Conservation (phyloP, 176 grass and related monocot species). For the Eleusine coracana region DNA sequence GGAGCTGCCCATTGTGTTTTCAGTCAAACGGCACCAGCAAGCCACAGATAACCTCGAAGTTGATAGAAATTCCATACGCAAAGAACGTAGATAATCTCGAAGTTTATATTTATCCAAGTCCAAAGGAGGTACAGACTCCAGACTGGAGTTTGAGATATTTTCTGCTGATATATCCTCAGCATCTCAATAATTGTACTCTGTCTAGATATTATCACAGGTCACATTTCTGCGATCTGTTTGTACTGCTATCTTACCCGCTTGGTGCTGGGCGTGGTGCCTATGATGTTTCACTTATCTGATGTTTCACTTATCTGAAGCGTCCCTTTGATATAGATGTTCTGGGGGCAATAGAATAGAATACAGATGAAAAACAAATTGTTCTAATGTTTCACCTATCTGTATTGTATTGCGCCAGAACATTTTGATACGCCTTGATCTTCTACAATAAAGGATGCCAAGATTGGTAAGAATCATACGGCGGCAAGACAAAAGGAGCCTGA, state of each 20-base stretch:
- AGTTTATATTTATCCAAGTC: conserved; percentile 20
- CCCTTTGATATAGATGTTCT: neutral
- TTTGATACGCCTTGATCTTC: neutral
- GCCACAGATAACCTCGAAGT: neutral
- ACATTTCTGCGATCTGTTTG: neutral
- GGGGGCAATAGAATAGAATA: neutral
- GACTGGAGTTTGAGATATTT: conserved; percentile 42
- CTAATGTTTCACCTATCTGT: neutral
- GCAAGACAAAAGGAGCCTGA: neutral
- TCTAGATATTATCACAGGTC: conserved; percentile 4
- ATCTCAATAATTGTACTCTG: conserved; percentile 47
- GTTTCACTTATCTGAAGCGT: neutral
- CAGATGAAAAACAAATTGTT: too few relatives aligned
- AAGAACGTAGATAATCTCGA: neutral
- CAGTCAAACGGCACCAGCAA: neutral
- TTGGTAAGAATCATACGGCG: neutral
- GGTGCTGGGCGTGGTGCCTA: neutral
- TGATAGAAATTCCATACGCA: neutral
- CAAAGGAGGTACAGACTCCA: neutral
- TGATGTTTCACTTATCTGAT: neutral
- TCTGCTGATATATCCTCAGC: neutral
- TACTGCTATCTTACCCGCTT: neutral
- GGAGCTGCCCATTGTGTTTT: neutral
- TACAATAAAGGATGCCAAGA: neutral
- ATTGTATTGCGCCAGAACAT: neutral